These are phyloP conservation scores for Ascochyta pisi DNA, from an alignment of 2,329 filamentous ascomycete species.

Conservation along the genomic window DNA sequence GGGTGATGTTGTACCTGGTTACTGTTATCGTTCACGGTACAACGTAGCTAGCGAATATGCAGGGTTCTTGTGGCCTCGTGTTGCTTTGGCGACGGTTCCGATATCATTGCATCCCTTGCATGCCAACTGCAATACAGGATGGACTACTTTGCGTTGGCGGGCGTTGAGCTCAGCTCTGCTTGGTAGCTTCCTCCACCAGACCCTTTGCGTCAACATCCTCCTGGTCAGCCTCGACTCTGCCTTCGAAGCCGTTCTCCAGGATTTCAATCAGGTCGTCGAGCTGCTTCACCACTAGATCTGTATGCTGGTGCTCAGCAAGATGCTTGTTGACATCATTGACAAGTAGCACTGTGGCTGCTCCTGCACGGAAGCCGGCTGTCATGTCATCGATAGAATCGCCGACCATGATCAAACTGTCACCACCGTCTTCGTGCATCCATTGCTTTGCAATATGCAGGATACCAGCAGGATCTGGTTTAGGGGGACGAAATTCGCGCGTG, in stretches of 20 bases:
- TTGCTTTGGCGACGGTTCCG: slow-evolving; percentile 15
- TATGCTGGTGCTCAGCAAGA: slow-evolving; percentile 74
- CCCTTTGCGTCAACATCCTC: slow-evolving; percentile 34
- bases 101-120: slow-evolving; percentile 4
- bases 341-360: slow-evolving; percentile 88
- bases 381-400: slow-evolving; percentile 86
- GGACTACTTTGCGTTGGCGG: neutral
- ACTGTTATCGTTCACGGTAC: neutral
- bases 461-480: slow-evolving; percentile 88
- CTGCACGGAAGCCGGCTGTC: slow-evolving; percentile 81
- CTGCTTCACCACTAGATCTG: slow-evolving; percentile 72
- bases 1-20: slow-evolving; percentile 2
- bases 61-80: slow-evolving; percentile 8
- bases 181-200: slow-evolving; percentile 27
- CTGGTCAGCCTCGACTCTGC: slow-evolving; percentile 46
- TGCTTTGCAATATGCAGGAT: slow-evolving; percentile 82
- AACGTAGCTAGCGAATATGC: slow-evolving; percentile 1
- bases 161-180: neutral
- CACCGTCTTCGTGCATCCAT: slow-evolving; percentile 65
- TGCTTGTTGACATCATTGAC: slow-evolving; percentile 80
- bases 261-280: slow-evolving; percentile 79
- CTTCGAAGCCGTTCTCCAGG: slow-evolving; percentile 76
- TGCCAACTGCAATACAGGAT: slow-evolving; percentile 2
- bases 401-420: slow-evolving; percentile 59
- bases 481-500: slow-evolving; percentile 80